These are phyloP conservation scores for Erodium chrysanthum DNA, from an alignment of 441 rosid species.

Conservation along the genomic window DNA sequence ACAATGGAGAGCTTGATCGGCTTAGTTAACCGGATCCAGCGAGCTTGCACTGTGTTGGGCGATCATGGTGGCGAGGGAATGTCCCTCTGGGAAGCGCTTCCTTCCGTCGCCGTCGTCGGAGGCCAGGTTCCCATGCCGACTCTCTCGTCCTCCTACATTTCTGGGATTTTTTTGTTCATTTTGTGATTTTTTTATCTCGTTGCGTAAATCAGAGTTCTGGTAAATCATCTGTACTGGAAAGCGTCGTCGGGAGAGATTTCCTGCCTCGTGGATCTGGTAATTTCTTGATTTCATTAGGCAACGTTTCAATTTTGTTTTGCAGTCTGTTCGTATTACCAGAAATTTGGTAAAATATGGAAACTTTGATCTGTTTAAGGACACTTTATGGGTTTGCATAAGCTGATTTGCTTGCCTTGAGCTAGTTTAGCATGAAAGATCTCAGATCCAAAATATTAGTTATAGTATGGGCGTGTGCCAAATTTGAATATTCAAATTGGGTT, in stretches of 20 bases:
- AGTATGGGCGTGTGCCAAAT: not conserved
- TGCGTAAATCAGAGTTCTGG: constrained; percentile 61
- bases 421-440: not conserved
- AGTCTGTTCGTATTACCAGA: not conserved
- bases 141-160: not conserved
- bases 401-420: constrained; percentile 7
- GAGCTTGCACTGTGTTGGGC: constrained; percentile 92
- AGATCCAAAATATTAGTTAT: not conserved
- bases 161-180: not conserved
- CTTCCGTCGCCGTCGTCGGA: constrained; percentile 93
- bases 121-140: constrained; percentile 55
- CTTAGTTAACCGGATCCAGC: constrained; percentile 84
- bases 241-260: constrained; percentile 92
- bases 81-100: constrained; percentile 99
- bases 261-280: constrained; percentile 98
- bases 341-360: not conserved
- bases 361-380: not conserved
- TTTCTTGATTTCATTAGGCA: not conserved
- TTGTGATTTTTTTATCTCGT: constrained; percentile 4
- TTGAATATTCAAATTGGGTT: not conserved
- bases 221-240: constrained; percentile 90
- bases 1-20: constrained; percentile 96
- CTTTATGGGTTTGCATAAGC: not conserved
- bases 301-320: not conserved
- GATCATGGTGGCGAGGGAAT: constrained; percentile 96